These are phyloP conservation scores for Diddensiella santjacobensis DNA, from an alignment of 805 yeast genomes.

Conservation along the genomic window DNA sequence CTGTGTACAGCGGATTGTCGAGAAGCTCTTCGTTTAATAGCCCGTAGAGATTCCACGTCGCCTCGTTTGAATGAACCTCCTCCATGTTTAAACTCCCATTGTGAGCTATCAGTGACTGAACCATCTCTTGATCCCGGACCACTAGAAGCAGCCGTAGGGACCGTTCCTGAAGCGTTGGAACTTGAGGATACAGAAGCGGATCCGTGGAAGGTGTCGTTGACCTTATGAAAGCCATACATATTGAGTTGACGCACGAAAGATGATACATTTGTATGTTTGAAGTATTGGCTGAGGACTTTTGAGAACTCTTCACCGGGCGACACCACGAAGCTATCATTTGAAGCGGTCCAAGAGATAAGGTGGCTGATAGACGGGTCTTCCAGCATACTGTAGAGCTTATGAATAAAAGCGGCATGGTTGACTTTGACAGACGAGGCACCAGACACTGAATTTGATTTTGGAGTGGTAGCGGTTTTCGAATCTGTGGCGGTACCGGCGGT, in stretches of 20 bases:
- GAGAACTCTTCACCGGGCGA: conserved; percentile 84
- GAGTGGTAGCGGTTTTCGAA: neutral
- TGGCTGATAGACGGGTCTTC: conserved; percentile 70
- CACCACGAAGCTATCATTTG: conserved; percentile 71
- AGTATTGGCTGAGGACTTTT: conserved; percentile 64
- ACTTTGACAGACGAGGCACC: conserved; percentile 27
- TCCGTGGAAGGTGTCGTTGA: conserved; percentile 35
- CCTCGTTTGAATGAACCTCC: conserved; percentile 78
- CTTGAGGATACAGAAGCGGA: neutral
- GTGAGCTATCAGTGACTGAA: conserved; percentile 16
- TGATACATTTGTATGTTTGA: conserved; percentile 92
- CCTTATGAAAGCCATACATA: conserved; percentile 94
- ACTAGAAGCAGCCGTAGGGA: neutral
- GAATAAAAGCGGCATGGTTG: conserved; percentile 67
- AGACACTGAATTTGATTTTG: neutral
- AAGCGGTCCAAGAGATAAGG: conserved; percentile 80
- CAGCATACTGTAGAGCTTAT: conserved; percentile 76
- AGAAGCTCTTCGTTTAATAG: conserved; percentile 75
- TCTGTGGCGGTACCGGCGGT: no score
- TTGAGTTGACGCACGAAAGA: conserved; percentile 91
- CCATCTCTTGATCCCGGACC: neutral
- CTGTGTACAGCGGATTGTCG: conserved; percentile 32
- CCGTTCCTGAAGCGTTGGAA: neutral
- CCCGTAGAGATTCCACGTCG: conserved; percentile 65
- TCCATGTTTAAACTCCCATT: conserved; percentile 89